These are phyloP conservation scores for Cytidiella melzeri DNA, from an alignment of 768 basidiomycete genomes.

Conservation along the genomic window DNA sequence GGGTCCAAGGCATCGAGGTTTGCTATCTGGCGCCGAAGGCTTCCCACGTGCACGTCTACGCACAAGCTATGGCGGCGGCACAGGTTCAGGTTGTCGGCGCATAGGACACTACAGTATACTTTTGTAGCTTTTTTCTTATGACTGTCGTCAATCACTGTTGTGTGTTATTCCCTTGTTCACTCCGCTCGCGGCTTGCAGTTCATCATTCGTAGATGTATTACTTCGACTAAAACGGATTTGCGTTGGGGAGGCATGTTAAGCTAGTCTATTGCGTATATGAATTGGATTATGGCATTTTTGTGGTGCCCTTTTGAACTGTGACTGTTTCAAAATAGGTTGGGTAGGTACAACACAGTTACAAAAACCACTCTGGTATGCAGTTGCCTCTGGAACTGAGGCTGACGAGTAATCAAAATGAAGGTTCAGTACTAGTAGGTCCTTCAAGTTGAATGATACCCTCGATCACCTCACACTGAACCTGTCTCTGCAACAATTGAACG, in stretches of 20 bases:
- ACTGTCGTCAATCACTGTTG: slow-evolving; percentile 8
- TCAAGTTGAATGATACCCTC: too few relatives aligned
- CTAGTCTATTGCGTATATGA: too few relatives aligned
- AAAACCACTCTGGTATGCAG: too few relatives aligned
- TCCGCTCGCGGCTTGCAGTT: slow-evolving; percentile 4
- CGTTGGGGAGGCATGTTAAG: slow-evolving; percentile 4
- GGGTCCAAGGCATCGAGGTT: slow-evolving; percentile 79
- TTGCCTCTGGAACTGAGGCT: too few relatives aligned
- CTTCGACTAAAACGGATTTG: slow-evolving; percentile 13
- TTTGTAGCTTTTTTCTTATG: slow-evolving; percentile 12
- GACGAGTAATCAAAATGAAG: too few relatives aligned
- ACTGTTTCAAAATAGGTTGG: too few relatives aligned
- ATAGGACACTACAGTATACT: slow-evolving; percentile 7
- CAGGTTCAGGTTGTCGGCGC: slow-evolving; percentile 34
- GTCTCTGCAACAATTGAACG: too few relatives aligned
- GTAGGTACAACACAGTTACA: too few relatives aligned
- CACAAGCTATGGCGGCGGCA: slow-evolving; percentile 53
- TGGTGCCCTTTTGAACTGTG: too few relatives aligned
- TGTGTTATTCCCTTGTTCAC: slow-evolving; percentile 1
- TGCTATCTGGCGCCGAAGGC: slow-evolving; percentile 64
- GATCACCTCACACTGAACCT: too few relatives aligned
- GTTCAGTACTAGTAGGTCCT: too few relatives aligned
- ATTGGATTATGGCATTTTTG: too few relatives aligned
- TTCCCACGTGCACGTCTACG: slow-evolving; percentile 55
- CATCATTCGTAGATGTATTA: slow-evolving; percentile 14